phyloP scores from a whole-genome alignment of 352 stramenopile species.

The Globisporangium orthogonon region DNA sequence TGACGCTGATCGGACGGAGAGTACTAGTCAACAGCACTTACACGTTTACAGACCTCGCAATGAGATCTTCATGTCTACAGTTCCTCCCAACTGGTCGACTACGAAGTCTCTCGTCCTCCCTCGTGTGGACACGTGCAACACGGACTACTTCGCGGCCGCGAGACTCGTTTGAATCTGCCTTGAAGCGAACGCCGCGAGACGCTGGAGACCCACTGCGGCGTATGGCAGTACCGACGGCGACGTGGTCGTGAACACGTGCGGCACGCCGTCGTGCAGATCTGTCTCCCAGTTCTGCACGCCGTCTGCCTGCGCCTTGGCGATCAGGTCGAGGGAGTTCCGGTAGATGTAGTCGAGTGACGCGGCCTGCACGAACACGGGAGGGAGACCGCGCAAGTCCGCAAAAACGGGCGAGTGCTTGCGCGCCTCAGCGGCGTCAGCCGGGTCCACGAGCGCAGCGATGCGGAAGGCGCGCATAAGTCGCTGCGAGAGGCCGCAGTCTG shows the following conservation, averaged over 20 bases:
- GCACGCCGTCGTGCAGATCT: slow-evolving; percentile 44
- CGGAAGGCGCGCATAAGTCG: slow-evolving; percentile 1
- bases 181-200: slow-evolving; percentile 33
- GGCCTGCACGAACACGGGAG: slow-evolving; percentile 29
- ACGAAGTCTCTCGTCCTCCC: neutral
- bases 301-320: slow-evolving; percentile 17
- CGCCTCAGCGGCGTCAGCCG: neutral
- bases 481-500: slow-evolving; percentile 16
- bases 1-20: no score
- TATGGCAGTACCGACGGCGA: slow-evolving; percentile 47
- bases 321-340: slow-evolving; percentile 18
- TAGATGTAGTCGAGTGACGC: slow-evolving; percentile 27
- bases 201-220: slow-evolving; percentile 29
- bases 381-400: slow-evolving; percentile 22
- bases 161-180: slow-evolving; percentile 13
- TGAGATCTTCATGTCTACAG: no score
- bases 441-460: slow-evolving; percentile 4
- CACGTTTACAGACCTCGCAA: neutral
- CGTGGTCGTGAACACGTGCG: slow-evolving; percentile 58
- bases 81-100: no score
- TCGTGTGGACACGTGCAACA: no score
- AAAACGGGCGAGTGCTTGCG: slow-evolving; percentile 12
- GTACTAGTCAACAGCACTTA: no score
- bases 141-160: neutral
- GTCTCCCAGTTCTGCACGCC: slow-evolving; percentile 16